Conservation (phyloP, 2,329 filamentous ascomycete species). For the Trichoderma cornu-damae region DNA sequence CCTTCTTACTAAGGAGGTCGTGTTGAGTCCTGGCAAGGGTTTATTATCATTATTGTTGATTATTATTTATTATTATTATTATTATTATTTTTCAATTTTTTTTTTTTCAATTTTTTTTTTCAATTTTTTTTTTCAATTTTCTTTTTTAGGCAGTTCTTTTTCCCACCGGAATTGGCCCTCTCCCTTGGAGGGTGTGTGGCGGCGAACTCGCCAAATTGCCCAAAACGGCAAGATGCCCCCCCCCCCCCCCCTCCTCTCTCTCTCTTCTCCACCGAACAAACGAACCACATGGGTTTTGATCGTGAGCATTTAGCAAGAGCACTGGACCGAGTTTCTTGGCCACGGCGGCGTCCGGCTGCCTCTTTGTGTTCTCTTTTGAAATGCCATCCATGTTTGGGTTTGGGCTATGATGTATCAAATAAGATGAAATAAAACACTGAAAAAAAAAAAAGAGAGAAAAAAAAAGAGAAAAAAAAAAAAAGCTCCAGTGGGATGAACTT, state of each 20-base stretch:
- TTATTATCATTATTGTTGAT: too few species aligned
- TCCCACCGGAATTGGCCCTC: background rate
- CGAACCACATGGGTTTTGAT: background rate
- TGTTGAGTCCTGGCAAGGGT: background rate
- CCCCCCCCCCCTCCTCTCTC: background rate
- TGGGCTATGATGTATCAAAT: background rate
- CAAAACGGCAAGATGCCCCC: conserved; percentile 3
- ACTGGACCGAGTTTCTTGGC: background rate
- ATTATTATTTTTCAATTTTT: too few species aligned
- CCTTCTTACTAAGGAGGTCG: conserved; percentile 5
- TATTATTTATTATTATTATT: too few species aligned
- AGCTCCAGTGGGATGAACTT: too few species aligned
- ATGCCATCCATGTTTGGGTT: background rate
- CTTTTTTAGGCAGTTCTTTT: too few species aligned
- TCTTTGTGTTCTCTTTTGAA: background rate
- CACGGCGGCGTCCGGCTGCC: background rate
- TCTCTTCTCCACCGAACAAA: background rate
- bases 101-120: too few species aligned
- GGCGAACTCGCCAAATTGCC: conserved; percentile 2
- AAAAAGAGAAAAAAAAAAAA: too few species aligned
- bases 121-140: too few species aligned
- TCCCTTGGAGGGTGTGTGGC: background rate
- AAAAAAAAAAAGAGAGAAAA: too few species aligned
- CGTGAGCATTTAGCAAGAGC: conserved; percentile 8
- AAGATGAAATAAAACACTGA: background rate